Base-by-base conservation (phyloP, 257 asterid species). In the Lycium barbarum region DNA sequence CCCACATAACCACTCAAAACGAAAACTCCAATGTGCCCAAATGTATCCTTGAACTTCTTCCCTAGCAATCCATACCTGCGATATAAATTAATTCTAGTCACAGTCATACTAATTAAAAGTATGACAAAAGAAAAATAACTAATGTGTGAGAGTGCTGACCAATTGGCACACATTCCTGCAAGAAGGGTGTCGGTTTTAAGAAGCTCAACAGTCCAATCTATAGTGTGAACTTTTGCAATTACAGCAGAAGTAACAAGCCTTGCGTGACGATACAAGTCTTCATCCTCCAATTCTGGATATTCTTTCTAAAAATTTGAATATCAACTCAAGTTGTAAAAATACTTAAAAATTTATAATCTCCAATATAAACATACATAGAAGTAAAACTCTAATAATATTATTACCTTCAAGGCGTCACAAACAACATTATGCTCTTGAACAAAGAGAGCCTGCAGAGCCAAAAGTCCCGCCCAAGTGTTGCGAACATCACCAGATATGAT, bases 171-270 rank as follows among this genome's bases (percentile, higher is more conserved):
- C 97, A 93, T 89, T 53, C 74, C 95, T 0, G 94, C 95, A 1
- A 20, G 90, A 36, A 93, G 53, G 65, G 83, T 91, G 54, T 91
- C 90, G 0, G 92, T 92, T 57, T 91, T 93, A 9, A 92, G 94
- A 80, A 93, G 94, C 84, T 92, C 97, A 0, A 93, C 88, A 0
- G 95, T 91, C 97, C 97, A 93, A 72, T 93, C 97, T 81, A 93
- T 91, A 49, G 97, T 92, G 91, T 93, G 97, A 67, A 93, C 73
- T 84, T 93, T 93, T 0, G 95, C 95, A 7, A 93, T 92, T 0
- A 92, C 93, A 1, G 97, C 94, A 61, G 95, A 87, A 33, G 95
- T 93, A 54, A 91, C 95, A 17, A 86, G 88, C 84, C 92, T 90
- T 6, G 95, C 93, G 36, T 90, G 90, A 0, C 85, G 87, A 68